phyloP scores from a whole-genome alignment of 1,284 basidiomycete genomes.

The Boletellus sp. region DNA sequence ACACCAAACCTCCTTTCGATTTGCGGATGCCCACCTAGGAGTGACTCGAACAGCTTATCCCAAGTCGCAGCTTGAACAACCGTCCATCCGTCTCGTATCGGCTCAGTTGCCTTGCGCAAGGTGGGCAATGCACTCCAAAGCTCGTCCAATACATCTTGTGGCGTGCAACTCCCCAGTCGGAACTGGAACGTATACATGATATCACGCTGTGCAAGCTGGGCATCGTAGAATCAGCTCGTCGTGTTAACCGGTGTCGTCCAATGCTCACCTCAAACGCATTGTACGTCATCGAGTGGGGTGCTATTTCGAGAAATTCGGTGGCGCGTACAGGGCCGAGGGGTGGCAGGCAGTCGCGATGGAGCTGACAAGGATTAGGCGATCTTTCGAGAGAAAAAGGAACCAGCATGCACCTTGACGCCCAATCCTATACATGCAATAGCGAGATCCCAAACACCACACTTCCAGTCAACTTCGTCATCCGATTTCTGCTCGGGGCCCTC shows the following conservation, averaged over 20 bases:
- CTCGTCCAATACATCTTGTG: slow-evolving; percentile 55
- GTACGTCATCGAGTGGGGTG: slow-evolving; percentile 42
- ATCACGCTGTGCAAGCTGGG: slow-evolving; percentile 53
- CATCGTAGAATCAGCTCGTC: slow-evolving; percentile 3
- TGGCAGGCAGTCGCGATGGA: slow-evolving; percentile 58
- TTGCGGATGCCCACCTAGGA: slow-evolving; percentile 39
- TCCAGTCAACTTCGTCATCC: background rate
- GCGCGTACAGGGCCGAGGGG: slow-evolving; percentile 52
- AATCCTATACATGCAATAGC: slow-evolving; percentile 53
- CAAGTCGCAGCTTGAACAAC: slow-evolving; percentile 45
- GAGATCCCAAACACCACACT: slow-evolving; percentile 47
- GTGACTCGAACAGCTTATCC: slow-evolving; percentile 43
- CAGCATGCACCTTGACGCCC: slow-evolving; percentile 49
- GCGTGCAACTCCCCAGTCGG: slow-evolving; percentile 48
- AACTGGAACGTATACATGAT: slow-evolving; percentile 49
- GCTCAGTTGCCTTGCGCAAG: slow-evolving; percentile 38
- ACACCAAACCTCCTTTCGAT: background rate
- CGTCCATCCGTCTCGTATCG: slow-evolving; percentile 40
- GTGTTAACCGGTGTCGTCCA: background rate
- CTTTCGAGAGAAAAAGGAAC: background rate
- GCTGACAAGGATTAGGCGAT: slow-evolving; percentile 31
- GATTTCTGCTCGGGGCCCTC: background rate
- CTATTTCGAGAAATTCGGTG: slow-evolving; percentile 46
- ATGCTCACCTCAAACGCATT: slow-evolving; percentile 49
- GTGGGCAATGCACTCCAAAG: slow-evolving; percentile 52